These are phyloP conservation scores for Candida michaelii DNA, from an alignment of 805 yeast species.

Conservation along the genomic window DNA sequence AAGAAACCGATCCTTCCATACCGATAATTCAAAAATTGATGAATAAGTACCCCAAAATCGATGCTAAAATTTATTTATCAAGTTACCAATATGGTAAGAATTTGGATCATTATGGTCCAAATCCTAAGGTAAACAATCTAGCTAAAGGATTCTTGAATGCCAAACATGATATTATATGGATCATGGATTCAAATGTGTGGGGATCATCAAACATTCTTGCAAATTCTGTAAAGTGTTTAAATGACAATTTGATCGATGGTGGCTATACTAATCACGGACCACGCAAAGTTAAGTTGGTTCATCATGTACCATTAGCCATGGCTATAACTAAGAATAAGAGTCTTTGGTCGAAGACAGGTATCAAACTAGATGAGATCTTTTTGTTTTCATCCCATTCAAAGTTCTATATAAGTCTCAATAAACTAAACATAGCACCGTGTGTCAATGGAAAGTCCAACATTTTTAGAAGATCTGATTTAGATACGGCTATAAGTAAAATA, in stretches of 20 bases:
- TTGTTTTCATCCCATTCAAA: constrained; percentile 80
- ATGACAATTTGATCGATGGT: constrained; percentile 55
- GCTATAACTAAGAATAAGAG: constrained; percentile 24
- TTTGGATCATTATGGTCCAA: constrained; percentile 67
- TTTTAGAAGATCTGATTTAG: constrained; percentile 67
- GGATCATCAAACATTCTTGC: constrained; percentile 61
- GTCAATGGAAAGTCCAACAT: constrained; percentile 88
- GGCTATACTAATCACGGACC: constrained; percentile 20
- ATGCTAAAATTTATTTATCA: constrained; percentile 55
- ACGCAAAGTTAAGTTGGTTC: constrained; percentile 64
- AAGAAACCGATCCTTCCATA: constrained; percentile 60
- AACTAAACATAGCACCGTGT: constrained; percentile 77
- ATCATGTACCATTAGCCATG: constrained; percentile 75
- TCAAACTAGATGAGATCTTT: constrained; percentile 81
- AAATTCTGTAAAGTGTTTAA: constrained; percentile 58
- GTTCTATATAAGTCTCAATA: constrained; percentile 77
- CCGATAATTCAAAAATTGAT: constrained; percentile 54
- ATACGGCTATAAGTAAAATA: constrained; percentile 51
- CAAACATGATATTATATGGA: constrained; percentile 75
- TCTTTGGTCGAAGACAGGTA: constrained; percentile 43
- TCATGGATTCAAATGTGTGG: constrained; percentile 85
- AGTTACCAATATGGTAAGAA: constrained; percentile 31
- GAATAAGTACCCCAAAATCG: constrained; percentile 51
- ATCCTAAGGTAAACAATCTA: constrained; percentile 84
- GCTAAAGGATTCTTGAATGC: constrained; percentile 77